Conservation (phyloP, 1,284 basidiomycete genomes). For the Coniferiporia weirii region DNA sequence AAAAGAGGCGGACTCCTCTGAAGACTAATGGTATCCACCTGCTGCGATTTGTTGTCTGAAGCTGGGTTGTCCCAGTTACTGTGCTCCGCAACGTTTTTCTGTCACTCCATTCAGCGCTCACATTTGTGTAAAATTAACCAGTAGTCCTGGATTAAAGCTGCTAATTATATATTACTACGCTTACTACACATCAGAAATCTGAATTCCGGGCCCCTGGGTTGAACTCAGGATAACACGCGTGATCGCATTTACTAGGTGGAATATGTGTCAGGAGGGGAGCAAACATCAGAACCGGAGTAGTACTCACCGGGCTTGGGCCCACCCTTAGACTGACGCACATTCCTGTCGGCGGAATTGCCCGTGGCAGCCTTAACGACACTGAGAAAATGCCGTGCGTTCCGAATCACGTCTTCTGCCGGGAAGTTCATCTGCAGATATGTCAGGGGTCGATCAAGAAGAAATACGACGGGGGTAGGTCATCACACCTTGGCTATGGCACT, state of each 20-base stretch:
- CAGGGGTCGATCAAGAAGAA: neutral
- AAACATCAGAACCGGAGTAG: neutral
- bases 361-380: conserved; percentile 73
- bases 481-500: conserved; percentile 68
- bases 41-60: neutral
- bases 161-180: neutral
- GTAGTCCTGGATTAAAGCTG: neutral
- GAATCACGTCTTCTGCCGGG: conserved; percentile 67
- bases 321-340: conserved; percentile 27
- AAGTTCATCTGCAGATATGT: conserved; percentile 58
- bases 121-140: neutral
- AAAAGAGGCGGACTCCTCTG: neutral
- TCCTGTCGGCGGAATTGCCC: conserved; percentile 50
- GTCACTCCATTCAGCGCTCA: neutral
- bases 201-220: conserved; percentile 81
- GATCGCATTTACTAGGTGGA: conserved; percentile 56
- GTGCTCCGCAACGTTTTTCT: neutral
- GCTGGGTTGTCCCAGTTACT: neutral
- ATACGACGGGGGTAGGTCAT: conserved; percentile 13
- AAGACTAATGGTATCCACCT: neutral
- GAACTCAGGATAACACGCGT: conserved; percentile 78
- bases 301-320: conserved; percentile 19
- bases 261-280: neutral
- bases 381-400: conserved; percentile 78
- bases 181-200: conserved; percentile 47